A percentile compares a stretch with the other conserved stretches of the same genome.
These are phyloP conservation scores for Heliamphora exappendiculata DNA, from an alignment of 148 eudicot species.

Conservation along the genomic window DNA sequence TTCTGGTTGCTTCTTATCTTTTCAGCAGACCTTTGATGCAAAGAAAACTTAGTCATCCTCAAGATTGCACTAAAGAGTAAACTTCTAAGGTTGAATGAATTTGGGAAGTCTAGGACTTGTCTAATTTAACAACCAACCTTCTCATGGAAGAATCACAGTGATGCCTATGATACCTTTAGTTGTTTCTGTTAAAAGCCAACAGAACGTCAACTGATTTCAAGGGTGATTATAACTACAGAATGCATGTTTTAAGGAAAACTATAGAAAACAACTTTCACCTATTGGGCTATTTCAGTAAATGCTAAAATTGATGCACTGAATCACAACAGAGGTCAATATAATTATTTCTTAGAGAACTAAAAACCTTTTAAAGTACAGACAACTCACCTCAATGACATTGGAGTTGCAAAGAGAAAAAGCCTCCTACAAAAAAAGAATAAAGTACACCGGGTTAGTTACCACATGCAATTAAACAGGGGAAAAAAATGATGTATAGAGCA, in stretches of 20 bases:
- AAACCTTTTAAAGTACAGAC: neutral
- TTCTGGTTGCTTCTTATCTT: conserved; percentile 5
- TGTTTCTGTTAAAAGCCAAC: conserved; percentile 3
- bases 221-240: neutral
- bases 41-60: neutral
- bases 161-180: neutral
- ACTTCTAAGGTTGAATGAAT: neutral
- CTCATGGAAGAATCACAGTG: neutral
- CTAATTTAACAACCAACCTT: neutral
- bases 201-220: neutral
- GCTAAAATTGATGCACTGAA: neutral
- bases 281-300: neutral
- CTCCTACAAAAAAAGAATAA: conserved; percentile 46
- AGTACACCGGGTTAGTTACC: neutral
- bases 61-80: neutral
- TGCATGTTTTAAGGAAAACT: neutral
- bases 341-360: neutral
- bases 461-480: neutral
- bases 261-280: neutral
- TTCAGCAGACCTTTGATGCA: neutral
- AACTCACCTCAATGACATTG: conserved; percentile 62
- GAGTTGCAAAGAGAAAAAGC: conserved; percentile 78
- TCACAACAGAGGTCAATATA: neutral
- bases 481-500: neutral
- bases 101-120: conserved; percentile 1